Evolutionary conservation across 108 stramenopile genomes (phyloP).

Genomic region (Skeletonema costatum): DNA sequence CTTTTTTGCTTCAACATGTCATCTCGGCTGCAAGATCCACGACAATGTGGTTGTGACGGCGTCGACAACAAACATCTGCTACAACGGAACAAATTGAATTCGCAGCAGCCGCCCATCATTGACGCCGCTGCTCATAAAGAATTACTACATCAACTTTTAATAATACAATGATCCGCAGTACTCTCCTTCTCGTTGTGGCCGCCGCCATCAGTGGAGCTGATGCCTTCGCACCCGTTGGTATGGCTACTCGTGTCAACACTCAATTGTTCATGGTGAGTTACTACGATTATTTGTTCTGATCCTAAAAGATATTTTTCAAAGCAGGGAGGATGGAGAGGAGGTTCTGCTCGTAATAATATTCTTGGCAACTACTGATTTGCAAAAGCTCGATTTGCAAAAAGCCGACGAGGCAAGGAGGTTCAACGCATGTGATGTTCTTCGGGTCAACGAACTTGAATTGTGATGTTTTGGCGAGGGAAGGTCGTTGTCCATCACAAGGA

Average conservation of each 20-base stretch:
- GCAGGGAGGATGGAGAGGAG: not conserved
- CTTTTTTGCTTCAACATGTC: not conserved
- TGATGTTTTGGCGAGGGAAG: no score
- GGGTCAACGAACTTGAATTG: not conserved
- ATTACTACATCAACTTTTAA: not conserved
- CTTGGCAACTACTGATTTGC: no score
- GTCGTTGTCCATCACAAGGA: no score
- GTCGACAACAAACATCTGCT: not conserved
- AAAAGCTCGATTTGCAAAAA: not conserved
- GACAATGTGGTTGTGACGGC: not conserved
- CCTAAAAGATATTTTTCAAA: not conserved
- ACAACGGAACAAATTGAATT: not conserved
- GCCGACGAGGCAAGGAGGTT: not conserved
- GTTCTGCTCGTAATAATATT: no score
- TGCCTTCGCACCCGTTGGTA: not conserved
- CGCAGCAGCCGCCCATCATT: no score
- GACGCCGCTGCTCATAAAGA: no score
- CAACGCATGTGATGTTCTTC: not conserved
- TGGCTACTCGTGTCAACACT: not conserved
- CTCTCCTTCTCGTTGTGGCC: not conserved
- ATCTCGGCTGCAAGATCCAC: not conserved
- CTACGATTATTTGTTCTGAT: not conserved
- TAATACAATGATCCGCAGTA: not conserved
- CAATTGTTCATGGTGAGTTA: not conserved
- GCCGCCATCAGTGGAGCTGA: not conserved